phyloP scores from a whole-genome alignment of 2,329 filamentous ascomycete genomes.

The Penicillium sclerotiorum region DNA sequence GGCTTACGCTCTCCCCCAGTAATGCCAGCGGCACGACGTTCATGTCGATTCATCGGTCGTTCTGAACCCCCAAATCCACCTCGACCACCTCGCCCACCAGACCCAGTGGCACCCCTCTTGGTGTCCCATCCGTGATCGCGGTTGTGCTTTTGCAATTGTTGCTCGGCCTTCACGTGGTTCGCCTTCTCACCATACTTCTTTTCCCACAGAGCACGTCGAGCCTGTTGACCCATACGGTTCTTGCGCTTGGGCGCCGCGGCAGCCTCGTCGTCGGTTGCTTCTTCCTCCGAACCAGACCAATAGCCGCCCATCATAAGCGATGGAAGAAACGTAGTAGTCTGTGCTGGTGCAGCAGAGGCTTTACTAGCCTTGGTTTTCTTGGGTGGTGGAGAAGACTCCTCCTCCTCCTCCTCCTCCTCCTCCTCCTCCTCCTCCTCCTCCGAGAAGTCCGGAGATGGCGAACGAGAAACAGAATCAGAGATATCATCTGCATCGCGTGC shows the following conservation, averaged over 20 bases:
- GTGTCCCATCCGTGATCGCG: slow-evolving; percentile 62
- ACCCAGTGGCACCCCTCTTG: slow-evolving; percentile 56
- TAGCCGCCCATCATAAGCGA: slow-evolving; percentile 64
- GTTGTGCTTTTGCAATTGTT: slow-evolving; percentile 32
- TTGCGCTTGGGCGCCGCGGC: slow-evolving; percentile 49
- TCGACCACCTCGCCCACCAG: slow-evolving; percentile 22
- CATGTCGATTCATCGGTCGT: slow-evolving; percentile 11
- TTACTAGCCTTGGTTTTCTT: slow-evolving; percentile 30
- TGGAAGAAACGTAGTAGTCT: slow-evolving; percentile 60
- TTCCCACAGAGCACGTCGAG: slow-evolving; percentile 63
- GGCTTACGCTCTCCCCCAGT: slow-evolving; percentile 17
- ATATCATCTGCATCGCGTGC: slow-evolving; percentile 25
- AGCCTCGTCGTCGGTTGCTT: slow-evolving; percentile 48
- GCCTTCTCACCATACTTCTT: slow-evolving; percentile 62
- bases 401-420: background rate
- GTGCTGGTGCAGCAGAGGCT: slow-evolving; percentile 21
- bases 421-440: slow-evolving; percentile 1
- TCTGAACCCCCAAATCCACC: slow-evolving; percentile 20
- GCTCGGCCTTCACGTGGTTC: slow-evolving; percentile 57
- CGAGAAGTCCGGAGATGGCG: slow-evolving; percentile 32
- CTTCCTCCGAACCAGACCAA: slow-evolving; percentile 61
- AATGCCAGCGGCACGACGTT: slow-evolving; percentile 21
- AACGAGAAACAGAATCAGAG: slow-evolving; percentile 41
- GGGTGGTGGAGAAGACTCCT: slow-evolving; percentile 17
- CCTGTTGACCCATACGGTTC: slow-evolving; percentile 65